phyloP scores from a whole-genome alignment of 2,329 filamentous ascomycete species.

The Cordyceps pruinosa region DNA sequence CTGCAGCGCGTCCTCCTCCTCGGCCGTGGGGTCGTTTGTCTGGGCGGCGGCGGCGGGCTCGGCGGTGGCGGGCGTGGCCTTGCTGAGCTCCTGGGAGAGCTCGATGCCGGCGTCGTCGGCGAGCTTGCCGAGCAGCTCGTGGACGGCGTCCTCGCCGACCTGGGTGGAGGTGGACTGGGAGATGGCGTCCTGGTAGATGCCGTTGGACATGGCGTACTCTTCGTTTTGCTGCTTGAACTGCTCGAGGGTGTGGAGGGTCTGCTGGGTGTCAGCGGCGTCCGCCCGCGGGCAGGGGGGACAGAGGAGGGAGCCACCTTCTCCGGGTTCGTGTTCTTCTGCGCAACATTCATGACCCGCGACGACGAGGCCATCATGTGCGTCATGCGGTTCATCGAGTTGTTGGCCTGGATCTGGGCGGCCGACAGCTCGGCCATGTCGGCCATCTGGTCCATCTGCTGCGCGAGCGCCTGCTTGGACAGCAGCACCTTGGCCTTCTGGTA shows the following conservation, averaged over 20 bases:
- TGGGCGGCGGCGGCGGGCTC: constrained; percentile 54
- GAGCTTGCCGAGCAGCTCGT: constrained; percentile 75
- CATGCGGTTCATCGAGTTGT: constrained; percentile 60
- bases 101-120: constrained; percentile 85
- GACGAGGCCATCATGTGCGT: constrained; percentile 57
- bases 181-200: constrained; percentile 83
- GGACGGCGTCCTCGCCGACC: constrained; percentile 76
- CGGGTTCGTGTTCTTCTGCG: constrained; percentile 52
- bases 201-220: constrained; percentile 57
- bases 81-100: constrained; percentile 65
- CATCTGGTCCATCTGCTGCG: constrained; percentile 57
- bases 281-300: too few species aligned
- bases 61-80: constrained; percentile 47
- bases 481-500: constrained; percentile 58
- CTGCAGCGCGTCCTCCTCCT: constrained; percentile 70
- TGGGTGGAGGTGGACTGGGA: constrained; percentile 66
- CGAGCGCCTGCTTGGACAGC: constrained; percentile 54
- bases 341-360: constrained; percentile 50
- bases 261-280: neutral
- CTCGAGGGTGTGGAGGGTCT: constrained; percentile 54
- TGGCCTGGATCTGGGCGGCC: constrained; percentile 55
- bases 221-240: constrained; percentile 57
- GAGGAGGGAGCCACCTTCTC: constrained; percentile 37
- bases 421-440: constrained; percentile 58
- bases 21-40: constrained; percentile 61